These are phyloP conservation scores for Saccharomyces hybrid DNA, from an alignment of 1,139 yeast genomes.

Conservation along the genomic window DNA sequence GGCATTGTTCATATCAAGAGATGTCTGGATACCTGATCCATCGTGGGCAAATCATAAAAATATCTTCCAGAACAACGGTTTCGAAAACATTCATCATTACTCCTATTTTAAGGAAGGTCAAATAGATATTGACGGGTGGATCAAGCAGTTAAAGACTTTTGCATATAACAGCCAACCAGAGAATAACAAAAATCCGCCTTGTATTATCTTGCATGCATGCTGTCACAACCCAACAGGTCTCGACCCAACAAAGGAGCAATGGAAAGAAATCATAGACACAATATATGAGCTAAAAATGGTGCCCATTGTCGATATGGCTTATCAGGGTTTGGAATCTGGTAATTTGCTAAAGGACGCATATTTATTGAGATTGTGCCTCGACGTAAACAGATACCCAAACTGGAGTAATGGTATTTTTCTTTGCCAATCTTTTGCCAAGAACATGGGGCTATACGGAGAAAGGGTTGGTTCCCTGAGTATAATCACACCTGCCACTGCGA, in stretches of 20 bases:
- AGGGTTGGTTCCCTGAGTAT: conserved; percentile 75
- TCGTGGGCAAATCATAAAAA: conserved; percentile 94
- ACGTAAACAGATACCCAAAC: conserved; percentile 20
- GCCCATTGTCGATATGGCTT: conserved; percentile 85
- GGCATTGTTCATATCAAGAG: conserved; percentile 35
- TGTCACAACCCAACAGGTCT: conserved; percentile 97
- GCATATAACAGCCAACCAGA: conserved; percentile 46
- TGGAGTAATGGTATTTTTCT: conserved; percentile 47
- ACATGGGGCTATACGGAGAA: conserved; percentile 95
- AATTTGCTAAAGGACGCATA: conserved; percentile 44
- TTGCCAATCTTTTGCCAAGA: conserved; percentile 92
- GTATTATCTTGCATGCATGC: conserved; percentile 82
- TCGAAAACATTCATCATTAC: conserved; percentile 35
- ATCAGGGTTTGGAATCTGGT: conserved; percentile 90
- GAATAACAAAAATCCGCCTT: conserved; percentile 42
- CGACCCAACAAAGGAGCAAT: conserved; percentile 74
- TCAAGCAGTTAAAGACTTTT: conserved; percentile 30
- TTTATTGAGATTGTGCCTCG: conserved; percentile 36
- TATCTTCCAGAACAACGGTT: conserved; percentile 37
- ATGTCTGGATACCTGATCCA: conserved; percentile 73
- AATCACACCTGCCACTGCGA: conserved; percentile 38
- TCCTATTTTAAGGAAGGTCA: conserved; percentile 48
- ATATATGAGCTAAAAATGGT: conserved; percentile 49
- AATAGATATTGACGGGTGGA: conserved; percentile 43
- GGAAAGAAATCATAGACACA: conserved; percentile 63